Evolutionary conservation across 345 rosid species (phyloP), one percentile per base, ranked within the genome.

Genomic region (Arabis alpina): DNA sequence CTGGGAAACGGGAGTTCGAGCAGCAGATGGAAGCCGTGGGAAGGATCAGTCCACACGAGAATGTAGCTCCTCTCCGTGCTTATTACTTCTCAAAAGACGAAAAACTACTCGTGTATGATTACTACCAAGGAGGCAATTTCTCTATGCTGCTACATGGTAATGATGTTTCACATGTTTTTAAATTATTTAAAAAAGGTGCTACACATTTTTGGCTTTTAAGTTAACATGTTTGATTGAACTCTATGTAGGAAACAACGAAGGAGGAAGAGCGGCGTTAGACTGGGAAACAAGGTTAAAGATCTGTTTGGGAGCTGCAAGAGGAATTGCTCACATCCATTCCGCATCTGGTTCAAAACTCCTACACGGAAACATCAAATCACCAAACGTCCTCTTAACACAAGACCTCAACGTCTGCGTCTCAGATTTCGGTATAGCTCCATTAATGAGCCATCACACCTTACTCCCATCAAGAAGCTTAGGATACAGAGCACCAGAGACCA

Each of bases 1-100:
- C 76, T 1, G 99, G 93, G 61, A 94, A 85, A 79, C 81, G 83
- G 66, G 99, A 94, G 70, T 94, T 94, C 42, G 99, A 94, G 74
- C 97, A 85, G 68, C 97, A 94, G 70, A 88, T 94, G 96, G 96
- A 91, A 73, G 77, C 36, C 23, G 87, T 88, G 28, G 96, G 90
- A 34, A 85, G 87, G 82, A 61, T 90, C 30, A 74, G 88, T 63
- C 92, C 77, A 61, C 96, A 94, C 52, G 83, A 62, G 47, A 89
- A 94, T 68, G 83, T 94, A 12, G 76, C 87, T 62, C 89, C 99
- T 50, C 93, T 89, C 58, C 96, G 96, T 23, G 99, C 97, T 40
- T 94, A 88, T 75, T 94, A 94, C 83, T 91, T 76, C 76, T 89
- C 95, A 3, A 94, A 91, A 83, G 99, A 94, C 37, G 99, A 89